These are phyloP conservation scores for Cystobasidium ongulense DNA, from an alignment of 768 basidiomycete species.

Conservation along the genomic window DNA sequence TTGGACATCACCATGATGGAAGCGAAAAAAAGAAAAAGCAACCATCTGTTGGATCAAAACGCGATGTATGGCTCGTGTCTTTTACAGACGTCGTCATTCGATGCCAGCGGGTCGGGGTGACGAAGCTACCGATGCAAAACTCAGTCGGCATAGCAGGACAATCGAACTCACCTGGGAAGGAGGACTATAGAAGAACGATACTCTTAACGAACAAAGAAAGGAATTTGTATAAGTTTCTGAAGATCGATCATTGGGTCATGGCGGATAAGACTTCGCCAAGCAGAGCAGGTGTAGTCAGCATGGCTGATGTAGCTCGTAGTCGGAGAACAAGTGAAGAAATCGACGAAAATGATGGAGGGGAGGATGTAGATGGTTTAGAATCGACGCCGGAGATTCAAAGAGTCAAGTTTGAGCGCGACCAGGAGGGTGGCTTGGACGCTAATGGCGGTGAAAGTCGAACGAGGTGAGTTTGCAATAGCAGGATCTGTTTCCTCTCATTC, in stretches of 20 bases:
- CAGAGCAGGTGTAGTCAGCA: conserved; percentile 9
- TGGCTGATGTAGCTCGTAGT: conserved; percentile 18
- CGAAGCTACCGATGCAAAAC: conserved; percentile 48
- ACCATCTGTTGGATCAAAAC: conserved; percentile 55
- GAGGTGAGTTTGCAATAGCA: conserved; percentile 27
- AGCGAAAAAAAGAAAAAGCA: conserved; percentile 51
- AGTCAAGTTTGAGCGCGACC: background rate
- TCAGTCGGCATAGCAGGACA: background rate
- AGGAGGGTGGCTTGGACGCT: background rate
- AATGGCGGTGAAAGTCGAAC: conserved; percentile 30
- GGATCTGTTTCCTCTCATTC: background rate
- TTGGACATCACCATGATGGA: conserved; percentile 61
- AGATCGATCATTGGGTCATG: conserved; percentile 39
- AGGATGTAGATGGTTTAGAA: background rate
- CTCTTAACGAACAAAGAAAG: background rate
- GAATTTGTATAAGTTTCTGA: conserved; percentile 34
- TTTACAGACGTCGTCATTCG: conserved; percentile 93
- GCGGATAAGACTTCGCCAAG: background rate
- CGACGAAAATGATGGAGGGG: background rate
- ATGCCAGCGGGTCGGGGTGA: conserved; percentile 82
- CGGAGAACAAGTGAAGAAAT: background rate
- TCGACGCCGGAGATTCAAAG: background rate
- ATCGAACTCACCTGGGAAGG: conserved; percentile 8
- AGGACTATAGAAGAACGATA: conserved; percentile 37
- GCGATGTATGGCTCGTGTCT: conserved; percentile 86